Conservation (phyloP, 495 filamentous ascomycete species). For the Neurospora sublineolata region DNA sequence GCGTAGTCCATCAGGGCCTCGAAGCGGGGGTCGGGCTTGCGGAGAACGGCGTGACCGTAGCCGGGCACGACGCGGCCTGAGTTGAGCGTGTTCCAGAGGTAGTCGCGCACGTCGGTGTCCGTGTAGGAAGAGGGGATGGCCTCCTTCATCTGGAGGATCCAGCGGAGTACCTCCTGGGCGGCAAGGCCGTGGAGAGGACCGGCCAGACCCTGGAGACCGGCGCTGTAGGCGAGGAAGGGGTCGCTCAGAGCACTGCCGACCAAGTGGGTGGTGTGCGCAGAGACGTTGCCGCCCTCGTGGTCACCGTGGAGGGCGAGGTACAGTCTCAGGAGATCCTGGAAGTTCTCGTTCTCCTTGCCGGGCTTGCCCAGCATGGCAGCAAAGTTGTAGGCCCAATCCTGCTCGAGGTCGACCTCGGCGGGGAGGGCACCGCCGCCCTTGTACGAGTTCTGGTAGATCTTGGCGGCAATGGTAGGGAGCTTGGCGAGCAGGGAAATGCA, state of each 20-base stretch:
- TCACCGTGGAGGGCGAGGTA: constrained; percentile 96
- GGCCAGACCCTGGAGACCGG: constrained; percentile 88
- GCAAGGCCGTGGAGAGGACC: constrained; percentile 74
- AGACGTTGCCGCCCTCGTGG: constrained; percentile 97
- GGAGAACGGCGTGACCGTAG: constrained; percentile 95
- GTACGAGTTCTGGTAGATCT: constrained; percentile 90
- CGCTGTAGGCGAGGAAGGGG: constrained; percentile 90
- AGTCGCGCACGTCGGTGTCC: constrained; percentile 67
- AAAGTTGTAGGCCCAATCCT: constrained; percentile 98
- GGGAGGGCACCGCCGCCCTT: constrained; percentile 64
- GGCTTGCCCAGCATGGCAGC: constrained; percentile 91
- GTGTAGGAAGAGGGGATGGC: constrained; percentile 67
- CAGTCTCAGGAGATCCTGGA: constrained; percentile 85
- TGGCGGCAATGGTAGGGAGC: constrained; percentile 89
- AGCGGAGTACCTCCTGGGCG: constrained; percentile 93
- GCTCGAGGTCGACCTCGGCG: constrained; percentile 61
- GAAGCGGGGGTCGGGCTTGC: constrained; percentile 94
- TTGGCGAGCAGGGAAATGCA: constrained; percentile 88
- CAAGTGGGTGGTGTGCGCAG: constrained; percentile 91
- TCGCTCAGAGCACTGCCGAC: constrained; percentile 94
- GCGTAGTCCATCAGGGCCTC: constrained; percentile 96
- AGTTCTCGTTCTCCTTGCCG: constrained; percentile 74
- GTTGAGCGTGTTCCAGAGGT: constrained; percentile 87
- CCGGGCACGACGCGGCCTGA: constrained; percentile 91
- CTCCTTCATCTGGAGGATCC: constrained; percentile 89